Percentiles rank a stretch among this genome's conserved stretches.
Evolutionary conservation across 2,329 filamentous ascomycete genomes (phyloP).

Genomic region (Periconia macrospinosa): DNA sequence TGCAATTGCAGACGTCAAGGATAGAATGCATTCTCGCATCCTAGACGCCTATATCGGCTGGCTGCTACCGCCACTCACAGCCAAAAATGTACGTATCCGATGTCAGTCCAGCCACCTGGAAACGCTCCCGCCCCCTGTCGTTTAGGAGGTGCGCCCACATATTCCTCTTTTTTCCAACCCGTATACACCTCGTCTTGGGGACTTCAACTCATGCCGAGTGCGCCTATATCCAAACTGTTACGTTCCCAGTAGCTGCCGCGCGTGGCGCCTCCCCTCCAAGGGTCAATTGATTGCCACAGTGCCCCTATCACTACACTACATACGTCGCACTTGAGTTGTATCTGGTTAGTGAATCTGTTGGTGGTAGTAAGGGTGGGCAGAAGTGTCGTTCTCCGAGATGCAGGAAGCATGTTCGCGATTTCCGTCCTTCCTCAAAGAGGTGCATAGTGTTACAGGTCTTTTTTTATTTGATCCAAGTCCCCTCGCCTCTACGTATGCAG

Average conservation of each 20-base stretch:
- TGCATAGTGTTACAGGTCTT: background rate
- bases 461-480: background rate
- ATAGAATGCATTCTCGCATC: background rate
- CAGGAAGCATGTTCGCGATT: background rate
- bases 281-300: background rate
- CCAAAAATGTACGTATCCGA: background rate
- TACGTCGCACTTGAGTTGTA: too few relatives aligned
- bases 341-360: background rate
- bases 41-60: too few relatives aligned
- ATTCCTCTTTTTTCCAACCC: background rate
- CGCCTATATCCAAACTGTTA: background rate
- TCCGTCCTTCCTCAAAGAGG: background rate
- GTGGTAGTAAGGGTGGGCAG: background rate
- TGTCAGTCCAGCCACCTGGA: background rate
- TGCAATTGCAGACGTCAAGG: background rate
- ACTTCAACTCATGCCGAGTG: background rate
- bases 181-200: too few relatives aligned
- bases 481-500: background rate
- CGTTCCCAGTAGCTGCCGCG: background rate
- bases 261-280: background rate
- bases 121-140: background rate
- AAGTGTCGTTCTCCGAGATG: background rate
- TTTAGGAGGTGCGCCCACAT: background rate
- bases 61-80: background rate
- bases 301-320: background rate